These are phyloP conservation scores for Aspergillus calidoustus DNA, from an alignment of 2,329 filamentous ascomycete species.

Conservation along the genomic window DNA sequence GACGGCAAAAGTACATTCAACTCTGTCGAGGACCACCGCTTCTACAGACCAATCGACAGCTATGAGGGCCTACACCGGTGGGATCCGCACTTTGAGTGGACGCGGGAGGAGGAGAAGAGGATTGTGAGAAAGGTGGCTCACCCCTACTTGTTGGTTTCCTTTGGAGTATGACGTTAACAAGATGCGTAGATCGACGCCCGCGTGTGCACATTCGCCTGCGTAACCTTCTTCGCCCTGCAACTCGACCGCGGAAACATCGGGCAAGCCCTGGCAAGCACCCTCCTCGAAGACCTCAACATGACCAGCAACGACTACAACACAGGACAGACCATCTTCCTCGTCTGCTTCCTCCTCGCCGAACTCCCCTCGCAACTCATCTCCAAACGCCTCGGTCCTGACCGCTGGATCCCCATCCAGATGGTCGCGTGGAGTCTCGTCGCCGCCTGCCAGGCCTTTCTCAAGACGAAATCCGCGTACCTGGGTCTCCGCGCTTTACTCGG, in stretches of 20 bases:
- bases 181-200: slow-evolving; percentile 44
- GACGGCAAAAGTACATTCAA: slow-evolving; percentile 34
- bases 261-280: slow-evolving; percentile 65
- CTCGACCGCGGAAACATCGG: slow-evolving; percentile 65
- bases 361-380: slow-evolving; percentile 65
- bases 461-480: slow-evolving; percentile 49
- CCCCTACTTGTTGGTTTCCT: no score
- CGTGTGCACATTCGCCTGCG: slow-evolving; percentile 51
- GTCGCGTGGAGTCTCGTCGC: slow-evolving; percentile 60
- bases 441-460: slow-evolving; percentile 55
- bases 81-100: slow-evolving; percentile 53
- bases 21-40: slow-evolving; percentile 36
- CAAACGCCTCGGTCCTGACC: slow-evolving; percentile 62
- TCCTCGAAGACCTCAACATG: slow-evolving; percentile 58
- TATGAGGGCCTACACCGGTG: slow-evolving; percentile 56
- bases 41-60: slow-evolving; percentile 43
- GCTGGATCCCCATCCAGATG: slow-evolving; percentile 65
- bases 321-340: slow-evolving; percentile 45
- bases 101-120: slow-evolving; percentile 46
- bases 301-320: slow-evolving; percentile 51
- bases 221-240: slow-evolving; percentile 68
- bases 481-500: slow-evolving; percentile 53
- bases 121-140: slow-evolving; percentile 41
- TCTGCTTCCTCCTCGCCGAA: slow-evolving; percentile 53
- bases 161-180: neutral